Evolutionary conservation across 306 rosid species (phyloP), one percentile per base, ranked within the genome.

Genomic region (Arachis stenosperma): DNA sequence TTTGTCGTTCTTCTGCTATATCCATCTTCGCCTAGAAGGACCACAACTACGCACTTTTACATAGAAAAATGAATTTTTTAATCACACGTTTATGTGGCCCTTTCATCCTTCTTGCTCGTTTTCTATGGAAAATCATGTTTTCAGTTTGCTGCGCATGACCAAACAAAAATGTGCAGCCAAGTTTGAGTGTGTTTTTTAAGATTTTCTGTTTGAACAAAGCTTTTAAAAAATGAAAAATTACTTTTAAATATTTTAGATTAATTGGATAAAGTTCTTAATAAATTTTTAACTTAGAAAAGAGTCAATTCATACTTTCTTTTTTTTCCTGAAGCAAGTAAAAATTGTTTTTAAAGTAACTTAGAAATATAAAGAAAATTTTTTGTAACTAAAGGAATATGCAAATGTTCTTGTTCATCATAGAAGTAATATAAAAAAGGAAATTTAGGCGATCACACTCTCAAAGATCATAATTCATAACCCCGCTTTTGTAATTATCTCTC

Each of bases 61-160:
- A 39, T 50, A 53, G 44, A 39, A 52, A 15, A 11, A 12, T 14
- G 79, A 61, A 58, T 74, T 30, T 30, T 5, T 50, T 15, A 13
- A 9, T 33, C 5, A 2, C 68, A 42, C 47, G 9, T 72, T 47
- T 22, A n/a, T 55, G 41, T 15, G 70, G 61, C 53, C 71, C 72
- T 57, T 43, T 58, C 69, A 62, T 69, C 47, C 51, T 40, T 36
- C 70, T 30, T 63, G 74, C 70, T 57, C 12, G 73, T 61, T 61
- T 67, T 33, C 47, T 8, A 17, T 57, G 37, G 65, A 39, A 73
- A 67, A 47, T 55, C 70, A 46, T 27, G 14, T 69, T 69, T 59
- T 52, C 64, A 51, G 67, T 58, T 61, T 76, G 47, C 78, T 76
- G 78, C 50, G 60, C 77, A 52, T 52, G 78, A 60, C 61, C 67